Percentiles rank a stretch among this genome's conserved stretches.
Evolutionary conservation across 1,284 basidiomycete species (phyloP).

Genomic region (Anthracocystis setariae): DNA sequence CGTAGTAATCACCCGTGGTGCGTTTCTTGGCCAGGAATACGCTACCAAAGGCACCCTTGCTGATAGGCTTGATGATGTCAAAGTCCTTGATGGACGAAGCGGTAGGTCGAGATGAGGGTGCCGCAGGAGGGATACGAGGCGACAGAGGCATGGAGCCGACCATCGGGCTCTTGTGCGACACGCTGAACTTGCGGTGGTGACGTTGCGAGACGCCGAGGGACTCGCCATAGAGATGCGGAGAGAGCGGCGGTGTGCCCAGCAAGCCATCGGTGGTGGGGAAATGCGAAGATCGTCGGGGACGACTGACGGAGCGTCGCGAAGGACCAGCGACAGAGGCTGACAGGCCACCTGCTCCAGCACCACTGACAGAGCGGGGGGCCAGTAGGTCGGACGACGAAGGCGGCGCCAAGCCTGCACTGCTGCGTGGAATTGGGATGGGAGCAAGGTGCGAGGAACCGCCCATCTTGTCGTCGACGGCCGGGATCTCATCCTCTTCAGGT

Average conservation of each 20-base stretch:
- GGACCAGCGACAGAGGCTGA: slow-evolving; percentile 11
- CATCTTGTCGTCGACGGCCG: slow-evolving; percentile 55
- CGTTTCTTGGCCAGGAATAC: slow-evolving; percentile 99
- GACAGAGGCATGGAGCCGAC: slow-evolving; percentile 73
- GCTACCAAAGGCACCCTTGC: slow-evolving; percentile 94
- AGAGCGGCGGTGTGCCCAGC: slow-evolving; percentile 57
- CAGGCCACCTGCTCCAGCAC: slow-evolving; percentile 7
- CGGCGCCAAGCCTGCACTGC: slow-evolving; percentile 15
- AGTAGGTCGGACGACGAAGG: slow-evolving; percentile 20
- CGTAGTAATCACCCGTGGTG: slow-evolving; percentile 96
- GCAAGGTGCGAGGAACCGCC: slow-evolving; percentile 45
- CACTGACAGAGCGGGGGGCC: slow-evolving; percentile 13
- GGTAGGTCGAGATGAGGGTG: slow-evolving; percentile 80
- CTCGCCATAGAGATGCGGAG: slow-evolving; percentile 54
- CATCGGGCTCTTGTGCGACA: slow-evolving; percentile 53
- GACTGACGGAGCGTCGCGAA: slow-evolving; percentile 30
- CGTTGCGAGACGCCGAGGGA: slow-evolving; percentile 37
- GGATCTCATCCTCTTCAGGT: slow-evolving; percentile 57
- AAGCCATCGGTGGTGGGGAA: slow-evolving; percentile 26
- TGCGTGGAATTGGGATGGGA: slow-evolving; percentile 55
- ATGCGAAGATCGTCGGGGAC: slow-evolving; percentile 47
- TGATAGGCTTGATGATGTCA: slow-evolving; percentile 98
- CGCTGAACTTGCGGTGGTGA: slow-evolving; percentile 44
- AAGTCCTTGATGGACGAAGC: slow-evolving; percentile 98
- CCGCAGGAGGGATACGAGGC: slow-evolving; percentile 83